Base-by-base conservation (phyloP, 2,329 filamentous ascomycete genomes). In the Arthrobotrys iridis region DNA sequence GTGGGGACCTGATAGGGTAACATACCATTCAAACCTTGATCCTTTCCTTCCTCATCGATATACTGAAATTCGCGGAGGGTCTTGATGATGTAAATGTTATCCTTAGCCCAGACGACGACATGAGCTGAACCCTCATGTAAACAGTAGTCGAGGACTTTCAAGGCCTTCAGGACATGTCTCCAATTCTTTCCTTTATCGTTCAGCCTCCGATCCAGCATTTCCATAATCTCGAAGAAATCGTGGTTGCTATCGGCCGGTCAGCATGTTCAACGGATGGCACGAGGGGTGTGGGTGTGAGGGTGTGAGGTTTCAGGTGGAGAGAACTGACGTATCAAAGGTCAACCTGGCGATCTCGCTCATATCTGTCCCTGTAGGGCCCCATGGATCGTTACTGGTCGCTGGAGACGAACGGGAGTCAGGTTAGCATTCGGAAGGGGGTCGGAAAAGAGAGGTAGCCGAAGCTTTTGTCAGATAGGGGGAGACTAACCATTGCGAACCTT, bases 111-210 rank as follows among this genome's bases (percentile, higher is more conserved):
- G 3, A 94, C 97, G 58, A 99, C 95, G 33, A 97, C 93, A 77
- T 97, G 85, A 83, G 98, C 95, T 0, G 93, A 97, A 52, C 95
- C 95, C 82, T 99, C 95, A 82, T 99, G 95, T 68, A 99, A 86
- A 83, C 93, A 97, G 83, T 99, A 99, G 83, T 99, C 95, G 70
- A 98, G 87, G 62, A 99, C 95, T 83, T 99, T 99, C 79, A 99
- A 86, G 43, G 95, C 96, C 84, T 99, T 99, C 74, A 99, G 85
- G 10, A 99, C 95, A 82, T 99, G 95, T 80, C 95, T 90, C 95
- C 95, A 99, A 82, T 99, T 99, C 87, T 98, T 99, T 81, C 95
- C 95, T 84, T 99, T 98, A 83, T 99, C 95, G 80, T 99, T 99
- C 81, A 99, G 85, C 79, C 95, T 91, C 86, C 98, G 98, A 84